A percentile compares a stretch with the other conserved stretches of the same genome.
Evolutionary conservation across 805 yeast species (phyloP).

Genomic region (Kazachstania viticola): DNA sequence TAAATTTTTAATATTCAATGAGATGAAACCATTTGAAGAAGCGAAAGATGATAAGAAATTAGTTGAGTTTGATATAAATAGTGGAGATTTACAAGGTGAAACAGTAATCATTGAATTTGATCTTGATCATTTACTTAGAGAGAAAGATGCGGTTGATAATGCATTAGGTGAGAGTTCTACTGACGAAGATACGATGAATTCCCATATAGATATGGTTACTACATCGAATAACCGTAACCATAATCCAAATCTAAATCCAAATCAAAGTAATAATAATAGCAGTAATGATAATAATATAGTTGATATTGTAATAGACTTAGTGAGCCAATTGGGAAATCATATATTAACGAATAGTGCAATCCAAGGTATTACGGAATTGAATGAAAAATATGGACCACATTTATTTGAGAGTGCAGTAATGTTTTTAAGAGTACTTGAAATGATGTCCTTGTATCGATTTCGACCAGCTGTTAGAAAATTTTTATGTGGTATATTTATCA

Average conservation of each 20-base stretch:
- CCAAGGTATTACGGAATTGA: constrained; percentile 44
- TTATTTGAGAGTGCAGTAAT: constrained; percentile 44
- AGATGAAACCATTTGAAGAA: constrained; percentile 7
- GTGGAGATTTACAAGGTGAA: constrained; percentile 10
- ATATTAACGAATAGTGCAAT: constrained; percentile 42
- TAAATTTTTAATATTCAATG: constrained; percentile 23
- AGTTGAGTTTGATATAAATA: constrained; percentile 9
- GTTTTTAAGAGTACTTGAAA: constrained; percentile 39
- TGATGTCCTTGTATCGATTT: constrained; percentile 46
- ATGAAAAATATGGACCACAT: constrained; percentile 36
- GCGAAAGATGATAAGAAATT: constrained; percentile 12
- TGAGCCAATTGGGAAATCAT: constrained; percentile 48
- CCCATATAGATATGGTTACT: too few species aligned
- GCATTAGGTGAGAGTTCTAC: constrained; percentile 13
- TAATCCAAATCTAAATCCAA: too few species aligned
- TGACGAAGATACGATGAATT: too few species aligned
- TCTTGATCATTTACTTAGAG: constrained; percentile 15
- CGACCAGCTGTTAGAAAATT: constrained; percentile 52
- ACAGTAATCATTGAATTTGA: constrained; percentile 12
- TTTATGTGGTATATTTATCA: constrained; percentile 52
- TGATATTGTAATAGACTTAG: constrained; percentile 25
- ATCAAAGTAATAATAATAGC: too few species aligned
- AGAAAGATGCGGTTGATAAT: constrained; percentile 16
- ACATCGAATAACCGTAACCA: too few species aligned
- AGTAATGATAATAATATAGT: constrained; percentile 23